Evolutionary conservation across 2,329 filamentous ascomycete species (phyloP).

Genomic region (Pyricularia sp.): DNA sequence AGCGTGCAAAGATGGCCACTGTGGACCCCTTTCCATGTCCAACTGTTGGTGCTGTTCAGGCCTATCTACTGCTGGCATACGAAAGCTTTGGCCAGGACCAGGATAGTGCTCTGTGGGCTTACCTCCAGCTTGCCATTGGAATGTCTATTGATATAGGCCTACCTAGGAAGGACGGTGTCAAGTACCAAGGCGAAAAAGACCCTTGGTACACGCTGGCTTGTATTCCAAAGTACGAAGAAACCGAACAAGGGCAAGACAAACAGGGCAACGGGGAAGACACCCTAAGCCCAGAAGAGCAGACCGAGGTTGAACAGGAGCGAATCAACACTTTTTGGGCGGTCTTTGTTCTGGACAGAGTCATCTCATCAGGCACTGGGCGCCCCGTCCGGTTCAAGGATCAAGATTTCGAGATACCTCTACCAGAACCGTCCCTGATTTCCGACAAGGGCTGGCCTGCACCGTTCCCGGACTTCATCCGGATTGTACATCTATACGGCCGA

Average conservation of each 20-base stretch:
- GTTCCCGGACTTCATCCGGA: conserved; percentile 71
- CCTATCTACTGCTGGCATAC: conserved; percentile 75
- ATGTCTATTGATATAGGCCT: conserved; percentile 75
- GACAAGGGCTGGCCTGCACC: conserved; percentile 64
- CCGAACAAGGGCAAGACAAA: conserved; percentile 20
- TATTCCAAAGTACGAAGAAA: conserved; percentile 9
- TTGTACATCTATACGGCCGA: conserved; percentile 77
- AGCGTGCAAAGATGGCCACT: conserved; percentile 72
- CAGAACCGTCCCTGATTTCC: conserved; percentile 37
- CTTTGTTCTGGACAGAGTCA: conserved; percentile 78
- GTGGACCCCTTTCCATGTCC: conserved; percentile 78
- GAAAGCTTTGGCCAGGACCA: conserved; percentile 83
- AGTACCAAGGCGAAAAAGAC: conserved; percentile 45
- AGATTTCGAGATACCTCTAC: conserved; percentile 73
- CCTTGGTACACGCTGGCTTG: conserved; percentile 32
- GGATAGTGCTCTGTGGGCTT: conserved; percentile 91
- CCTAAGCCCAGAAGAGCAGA: conserved; percentile 41
- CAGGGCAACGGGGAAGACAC: conserved; percentile 29
- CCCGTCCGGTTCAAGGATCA: conserved; percentile 77
- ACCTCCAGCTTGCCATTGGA: conserved; percentile 76
- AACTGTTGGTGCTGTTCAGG: conserved; percentile 74
- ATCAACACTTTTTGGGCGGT: conserved; percentile 87
- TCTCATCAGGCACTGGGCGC: conserved; percentile 77
- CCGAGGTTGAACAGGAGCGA: conserved; percentile 67
- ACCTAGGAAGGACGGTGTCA: conserved; percentile 70